Evolutionary conservation across 306 rosid genomes (phyloP).

Genomic region (Lithocarpus polystachyus): DNA sequence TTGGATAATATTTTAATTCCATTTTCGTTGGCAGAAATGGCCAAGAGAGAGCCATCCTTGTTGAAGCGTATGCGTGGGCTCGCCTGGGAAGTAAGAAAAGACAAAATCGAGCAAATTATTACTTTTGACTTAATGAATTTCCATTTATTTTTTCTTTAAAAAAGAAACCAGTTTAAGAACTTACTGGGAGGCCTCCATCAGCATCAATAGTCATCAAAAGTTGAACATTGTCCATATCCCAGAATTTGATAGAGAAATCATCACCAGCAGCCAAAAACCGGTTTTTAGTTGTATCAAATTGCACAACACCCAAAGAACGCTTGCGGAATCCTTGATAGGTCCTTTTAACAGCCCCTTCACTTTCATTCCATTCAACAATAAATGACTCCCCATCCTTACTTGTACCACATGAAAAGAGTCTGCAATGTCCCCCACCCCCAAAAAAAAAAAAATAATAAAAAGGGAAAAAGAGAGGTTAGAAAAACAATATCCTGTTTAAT

Average conservation of each 20-base stretch:
- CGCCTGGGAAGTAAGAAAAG: constrained; percentile 51
- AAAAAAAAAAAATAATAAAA: too few relatives aligned
- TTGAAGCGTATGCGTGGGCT: constrained; percentile 96
- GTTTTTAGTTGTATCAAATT: constrained; percentile 88
- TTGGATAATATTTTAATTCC: constrained; percentile 88
- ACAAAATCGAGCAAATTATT: constrained; percentile 18
- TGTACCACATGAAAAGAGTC: constrained; percentile 98
- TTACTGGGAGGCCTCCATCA: constrained; percentile 94
- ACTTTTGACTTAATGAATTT: not conserved
- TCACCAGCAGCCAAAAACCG: constrained; percentile 93
- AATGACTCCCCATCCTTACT: constrained; percentile 90
- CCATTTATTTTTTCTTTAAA: constrained; percentile 9
- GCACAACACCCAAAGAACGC: constrained; percentile 83
- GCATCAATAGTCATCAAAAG: constrained; percentile 82
- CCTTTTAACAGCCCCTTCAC: constrained; percentile 91
- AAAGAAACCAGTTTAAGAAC: constrained; percentile 22
- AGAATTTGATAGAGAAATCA: constrained; percentile 90
- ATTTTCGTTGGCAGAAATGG: constrained; percentile 86
- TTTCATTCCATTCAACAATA: constrained; percentile 97
- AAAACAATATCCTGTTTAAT: not conserved
- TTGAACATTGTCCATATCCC: constrained; percentile 95
- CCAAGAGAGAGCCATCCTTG: constrained; percentile 93
- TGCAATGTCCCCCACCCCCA: constrained; percentile 9
- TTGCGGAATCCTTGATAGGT: constrained; percentile 93
- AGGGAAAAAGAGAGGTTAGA: not conserved